Conservation (phyloP, 164 flowering plant species). For the Echeveria elegans region DNA sequence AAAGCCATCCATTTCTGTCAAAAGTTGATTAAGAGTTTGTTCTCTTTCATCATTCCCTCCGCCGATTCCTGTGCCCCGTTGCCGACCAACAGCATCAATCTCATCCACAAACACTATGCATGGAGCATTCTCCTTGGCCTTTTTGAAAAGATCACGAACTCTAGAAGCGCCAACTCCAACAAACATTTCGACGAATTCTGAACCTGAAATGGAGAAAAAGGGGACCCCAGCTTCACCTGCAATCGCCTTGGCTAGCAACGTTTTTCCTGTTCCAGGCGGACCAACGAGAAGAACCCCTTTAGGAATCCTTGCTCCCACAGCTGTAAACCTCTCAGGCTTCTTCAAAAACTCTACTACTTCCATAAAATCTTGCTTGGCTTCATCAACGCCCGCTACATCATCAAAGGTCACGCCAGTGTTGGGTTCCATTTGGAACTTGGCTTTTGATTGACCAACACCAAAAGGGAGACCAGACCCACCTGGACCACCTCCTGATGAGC, state of each 20-base stretch:
- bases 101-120: slow-evolving; percentile 49
- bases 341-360: slow-evolving; percentile 88
- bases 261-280: no score
- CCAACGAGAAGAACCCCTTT: no score
- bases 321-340: slow-evolving; percentile 33
- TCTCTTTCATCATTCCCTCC: slow-evolving; percentile 96
- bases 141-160: slow-evolving; percentile 92
- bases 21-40: slow-evolving; percentile 81
- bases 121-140: slow-evolving; percentile 91
- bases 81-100: slow-evolving; percentile 69
- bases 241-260: slow-evolving; percentile 49
- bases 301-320: no score
- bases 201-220: slow-evolving; percentile 85
- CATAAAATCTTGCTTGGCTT: slow-evolving; percentile 89
- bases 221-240: slow-evolving; percentile 91
- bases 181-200: slow-evolving; percentile 94
- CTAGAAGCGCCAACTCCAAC: slow-evolving; percentile 94
- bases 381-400: slow-evolving; percentile 96
- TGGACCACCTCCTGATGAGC: slow-evolving; percentile 77
- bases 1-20: slow-evolving; percentile 33
- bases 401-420: slow-evolving; percentile 91
- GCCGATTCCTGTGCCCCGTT: slow-evolving; percentile 84
- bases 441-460: slow-evolving; percentile 73
- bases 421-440: slow-evolving; percentile 94
- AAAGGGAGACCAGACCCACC: slow-evolving; percentile 91